These are phyloP conservation scores for Candida verbasci DNA, from an alignment of 805 yeast genomes.

Conservation along the genomic window DNA sequence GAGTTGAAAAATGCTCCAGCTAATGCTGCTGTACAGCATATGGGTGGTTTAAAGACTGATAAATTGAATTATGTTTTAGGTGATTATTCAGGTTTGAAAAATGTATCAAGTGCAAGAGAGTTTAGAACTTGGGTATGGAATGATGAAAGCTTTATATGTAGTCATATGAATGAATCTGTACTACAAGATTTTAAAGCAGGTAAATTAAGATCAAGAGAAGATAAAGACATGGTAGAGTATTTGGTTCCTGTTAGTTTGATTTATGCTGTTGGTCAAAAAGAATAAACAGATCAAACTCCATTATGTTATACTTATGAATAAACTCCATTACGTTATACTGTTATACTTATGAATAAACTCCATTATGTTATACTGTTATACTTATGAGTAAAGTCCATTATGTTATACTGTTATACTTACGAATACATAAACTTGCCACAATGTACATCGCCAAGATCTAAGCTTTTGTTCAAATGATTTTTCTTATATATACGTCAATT, in stretches of 20 bases:
- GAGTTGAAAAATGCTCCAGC: constrained; percentile 11
- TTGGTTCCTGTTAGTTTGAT: constrained; percentile 18
- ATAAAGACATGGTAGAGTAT: constrained; percentile 9
- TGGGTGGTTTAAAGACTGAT: constrained; percentile 28
- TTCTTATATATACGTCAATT: too few relatives aligned
- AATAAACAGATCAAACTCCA: too few relatives aligned
- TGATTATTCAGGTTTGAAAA: constrained; percentile 15
- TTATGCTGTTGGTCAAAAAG: constrained; percentile 24
- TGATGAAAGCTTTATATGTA: constrained; percentile 16
- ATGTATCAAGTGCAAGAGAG: constrained; percentile 21
- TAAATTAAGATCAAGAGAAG: constrained; percentile 11
- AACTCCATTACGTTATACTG: too few relatives aligned
- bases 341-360: too few relatives aligned
- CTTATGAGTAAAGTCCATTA: too few relatives aligned
- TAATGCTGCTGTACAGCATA: constrained; percentile 20
- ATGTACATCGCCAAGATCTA: too few relatives aligned
- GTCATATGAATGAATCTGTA: constrained; percentile 17
- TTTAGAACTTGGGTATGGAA: constrained; percentile 20
- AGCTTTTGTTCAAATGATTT: too few relatives aligned
- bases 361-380: too few relatives aligned
- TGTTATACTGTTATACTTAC: too few relatives aligned
- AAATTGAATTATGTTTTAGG: constrained; percentile 18
- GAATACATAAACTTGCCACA: too few relatives aligned
- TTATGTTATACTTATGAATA: too few relatives aligned
- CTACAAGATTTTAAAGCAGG: constrained; percentile 13